Conservation (phyloP, 495 filamentous ascomycete species). For the Xylaria castorea region DNA sequence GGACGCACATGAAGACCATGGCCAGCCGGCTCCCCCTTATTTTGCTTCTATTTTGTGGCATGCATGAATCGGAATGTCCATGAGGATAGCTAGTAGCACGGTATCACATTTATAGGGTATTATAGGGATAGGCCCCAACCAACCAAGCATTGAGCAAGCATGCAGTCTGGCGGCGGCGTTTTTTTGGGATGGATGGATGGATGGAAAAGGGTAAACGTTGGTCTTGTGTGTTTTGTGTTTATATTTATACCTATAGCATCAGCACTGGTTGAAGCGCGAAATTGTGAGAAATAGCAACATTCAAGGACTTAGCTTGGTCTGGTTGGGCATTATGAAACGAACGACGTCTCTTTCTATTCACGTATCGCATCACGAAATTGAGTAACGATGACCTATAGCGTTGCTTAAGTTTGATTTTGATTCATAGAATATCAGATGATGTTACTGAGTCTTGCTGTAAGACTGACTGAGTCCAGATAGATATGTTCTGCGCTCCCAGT, state of each 20-base stretch:
- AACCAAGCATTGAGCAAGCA: not conserved
- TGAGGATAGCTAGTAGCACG: not conserved
- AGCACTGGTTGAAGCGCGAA: not conserved
- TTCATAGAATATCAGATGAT: not conserved
- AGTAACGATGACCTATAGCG: slow-evolving; percentile 8
- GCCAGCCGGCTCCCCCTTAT: not conserved
- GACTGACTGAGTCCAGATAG: not conserved
- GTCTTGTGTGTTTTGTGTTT: not conserved
- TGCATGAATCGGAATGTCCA: not conserved
- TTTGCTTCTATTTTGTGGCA: not conserved
- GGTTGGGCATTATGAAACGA: not conserved
- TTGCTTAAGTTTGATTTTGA: not conserved
- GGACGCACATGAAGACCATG: slow-evolving; percentile 1
- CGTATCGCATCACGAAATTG: not conserved
- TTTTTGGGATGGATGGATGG: not conserved
- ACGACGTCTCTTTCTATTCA: not conserved
- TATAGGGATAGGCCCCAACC: slow-evolving; percentile 6
- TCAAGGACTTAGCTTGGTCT: not conserved
- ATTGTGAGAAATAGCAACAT: not conserved
- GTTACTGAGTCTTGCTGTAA: not conserved
- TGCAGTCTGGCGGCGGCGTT: slow-evolving; percentile 11
- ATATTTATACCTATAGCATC: slow-evolving; percentile 6
- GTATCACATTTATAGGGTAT: not conserved
- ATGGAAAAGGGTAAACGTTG: not conserved
- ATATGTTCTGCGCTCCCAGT: not conserved